These are phyloP conservation scores for Cicer chorassanicum DNA, from an alignment of 306 rosid genomes.

Conservation along the genomic window DNA sequence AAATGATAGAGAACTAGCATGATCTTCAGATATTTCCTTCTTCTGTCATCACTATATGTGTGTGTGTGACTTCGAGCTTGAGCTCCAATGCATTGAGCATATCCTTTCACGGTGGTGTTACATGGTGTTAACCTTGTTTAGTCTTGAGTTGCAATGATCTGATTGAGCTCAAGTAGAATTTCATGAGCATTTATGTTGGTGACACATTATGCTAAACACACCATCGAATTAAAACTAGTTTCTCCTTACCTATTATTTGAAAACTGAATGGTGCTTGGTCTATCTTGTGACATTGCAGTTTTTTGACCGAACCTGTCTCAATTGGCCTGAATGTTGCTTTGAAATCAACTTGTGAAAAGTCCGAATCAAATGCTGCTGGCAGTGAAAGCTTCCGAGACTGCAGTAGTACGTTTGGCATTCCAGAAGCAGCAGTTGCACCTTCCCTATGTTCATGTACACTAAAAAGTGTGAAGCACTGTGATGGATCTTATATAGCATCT, in stretches of 20 bases:
- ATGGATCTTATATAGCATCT: slow-evolving; percentile 53
- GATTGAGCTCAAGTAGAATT: slow-evolving; percentile 17
- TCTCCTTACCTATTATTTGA: slow-evolving; percentile 30
- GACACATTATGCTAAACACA: neutral
- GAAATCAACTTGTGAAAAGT: slow-evolving; percentile 59
- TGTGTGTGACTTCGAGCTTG: neutral
- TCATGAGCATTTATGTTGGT: slow-evolving; percentile 8
- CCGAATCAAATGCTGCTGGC: slow-evolving; percentile 45
- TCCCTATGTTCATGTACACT: slow-evolving; percentile 45
- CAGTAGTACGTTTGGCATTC: slow-evolving; percentile 63
- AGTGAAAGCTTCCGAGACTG: slow-evolving; percentile 47
- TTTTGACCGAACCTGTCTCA: slow-evolving; percentile 65
- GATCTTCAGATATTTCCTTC: slow-evolving; percentile 17
- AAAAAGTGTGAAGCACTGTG: slow-evolving; percentile 46
- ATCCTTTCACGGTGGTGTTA: neutral
- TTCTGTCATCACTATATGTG: neutral
- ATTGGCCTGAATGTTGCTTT: slow-evolving; percentile 74
- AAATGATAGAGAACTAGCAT: slow-evolving; percentile 3
- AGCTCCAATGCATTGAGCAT: slow-evolving; percentile 25
- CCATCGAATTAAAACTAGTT: neutral
- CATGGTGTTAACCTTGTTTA: slow-evolving; percentile 11
- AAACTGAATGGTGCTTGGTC: slow-evolving; percentile 27
- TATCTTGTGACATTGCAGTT: slow-evolving; percentile 57
- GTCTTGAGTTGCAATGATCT: slow-evolving; percentile 5
- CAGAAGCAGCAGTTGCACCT: slow-evolving; percentile 54